Base-by-base conservation (phyloP, 2,329 filamentous ascomycete species). In the Mollisiaceae sp. region DNA sequence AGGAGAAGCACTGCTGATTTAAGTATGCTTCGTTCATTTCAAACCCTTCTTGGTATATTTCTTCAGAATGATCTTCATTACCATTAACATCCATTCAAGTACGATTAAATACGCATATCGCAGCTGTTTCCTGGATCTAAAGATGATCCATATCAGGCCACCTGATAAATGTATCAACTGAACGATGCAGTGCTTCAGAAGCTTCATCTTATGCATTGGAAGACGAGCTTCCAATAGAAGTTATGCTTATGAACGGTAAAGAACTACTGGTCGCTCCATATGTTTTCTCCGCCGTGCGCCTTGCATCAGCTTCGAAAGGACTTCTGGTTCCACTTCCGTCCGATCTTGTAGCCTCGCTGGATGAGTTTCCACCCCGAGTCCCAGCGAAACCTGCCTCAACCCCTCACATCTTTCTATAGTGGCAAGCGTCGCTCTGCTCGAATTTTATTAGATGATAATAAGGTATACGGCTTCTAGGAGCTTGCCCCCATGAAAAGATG, bases 161-260 rank as follows among this genome's bases (percentile, higher is more conserved):
- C 45, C 22, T 50, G 45, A 50, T 50, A n/a, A 50, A 50, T 9
- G 22, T 12, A 14, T 20, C 45, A 11, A 50, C 24, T 12, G 5
- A 12, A 4, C 15, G 24, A 22, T 50, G 45, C 8, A 20, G 45
- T 20, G 24, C 45, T 22, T 20, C 45, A 50, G 59, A 61, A 32
- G 60, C 60, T 15, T 41, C 62, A 9, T 67, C 65, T 1, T 67
- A 67, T 35, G 38, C 47, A n/a, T 67, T 62, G 65, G 65, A 62
- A 22, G 35, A 32, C 12, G 43, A 35, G 24, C 39, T 55, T 35
- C 38, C 45, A 11, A 27, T 24, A 4, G 60, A 55, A 22, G 15
- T 35, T 15, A 59, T 65, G 12, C 24, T 41, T 8, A 45, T 58
- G 20, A 47, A 63, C 39, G 60, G 60, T 2, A 38, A 55, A 11